Percentiles rank a stretch among this genome's conserved stretches.
These are phyloP conservation scores for Clausena lansium DNA, from an alignment of 345 rosid species.

Conservation along the genomic window DNA sequence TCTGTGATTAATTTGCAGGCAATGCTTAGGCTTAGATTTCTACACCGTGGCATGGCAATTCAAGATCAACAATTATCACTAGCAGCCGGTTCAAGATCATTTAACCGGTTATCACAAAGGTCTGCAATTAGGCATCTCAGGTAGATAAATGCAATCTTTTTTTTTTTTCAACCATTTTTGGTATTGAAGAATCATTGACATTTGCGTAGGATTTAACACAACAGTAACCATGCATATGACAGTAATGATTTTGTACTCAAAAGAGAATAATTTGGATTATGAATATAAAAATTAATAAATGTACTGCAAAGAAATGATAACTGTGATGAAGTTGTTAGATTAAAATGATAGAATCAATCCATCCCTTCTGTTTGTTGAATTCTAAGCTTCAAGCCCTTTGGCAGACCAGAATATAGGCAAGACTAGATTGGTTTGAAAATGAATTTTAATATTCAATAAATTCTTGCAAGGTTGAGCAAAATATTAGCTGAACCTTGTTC, in stretches of 20 bases:
- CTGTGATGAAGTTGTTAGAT: not conserved
- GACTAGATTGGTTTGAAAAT: not conserved
- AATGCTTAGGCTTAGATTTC: slow-evolving; percentile 56
- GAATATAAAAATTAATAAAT: not conserved
- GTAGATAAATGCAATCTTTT: slow-evolving; percentile 20
- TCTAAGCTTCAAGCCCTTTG: not conserved
- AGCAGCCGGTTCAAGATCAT: slow-evolving; percentile 19
- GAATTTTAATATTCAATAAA: not conserved
- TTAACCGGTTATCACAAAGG: slow-evolving; percentile 32
- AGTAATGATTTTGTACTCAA: not conserved
- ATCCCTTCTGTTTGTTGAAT: not conserved
- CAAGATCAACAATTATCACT: slow-evolving; percentile 40
- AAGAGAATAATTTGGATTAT: not conserved
- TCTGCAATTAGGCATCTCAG: slow-evolving; percentile 53
- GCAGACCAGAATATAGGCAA: not conserved
- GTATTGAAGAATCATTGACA: not conserved
- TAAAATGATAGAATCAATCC: not conserved
- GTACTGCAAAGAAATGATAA: not conserved
- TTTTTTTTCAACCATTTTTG: not conserved
- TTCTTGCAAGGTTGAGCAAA: not conserved
- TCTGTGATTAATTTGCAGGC: slow-evolving; percentile 38
- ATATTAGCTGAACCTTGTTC: not conserved
- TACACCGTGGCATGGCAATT: slow-evolving; percentile 48
- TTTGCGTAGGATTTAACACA: not conserved
- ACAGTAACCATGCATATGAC: not conserved